A percentile compares a stretch with the other conserved stretches of the same genome.
These are phyloP conservation scores for Scedosporium boydii DNA, from an alignment of 2,329 filamentous ascomycete genomes.

Conservation along the genomic window DNA sequence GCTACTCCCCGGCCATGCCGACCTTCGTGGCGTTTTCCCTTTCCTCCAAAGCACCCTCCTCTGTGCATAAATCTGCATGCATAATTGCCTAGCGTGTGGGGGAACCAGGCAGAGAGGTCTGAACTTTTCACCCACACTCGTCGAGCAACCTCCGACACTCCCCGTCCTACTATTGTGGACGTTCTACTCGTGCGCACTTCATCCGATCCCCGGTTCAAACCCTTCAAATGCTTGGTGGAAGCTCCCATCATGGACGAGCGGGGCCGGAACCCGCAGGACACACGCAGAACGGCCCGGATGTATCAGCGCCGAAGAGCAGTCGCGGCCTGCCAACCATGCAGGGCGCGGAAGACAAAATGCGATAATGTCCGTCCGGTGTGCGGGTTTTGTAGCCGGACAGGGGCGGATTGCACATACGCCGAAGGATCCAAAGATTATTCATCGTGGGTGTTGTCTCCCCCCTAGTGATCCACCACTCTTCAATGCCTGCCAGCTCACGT, in stretches of 20 bases:
- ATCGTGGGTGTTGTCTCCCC: not conserved
- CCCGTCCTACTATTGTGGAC: no score
- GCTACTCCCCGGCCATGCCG: no score
- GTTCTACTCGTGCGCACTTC: no score
- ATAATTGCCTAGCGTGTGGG: no score
- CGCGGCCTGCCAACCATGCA: not conserved
- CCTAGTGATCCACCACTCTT: not conserved
- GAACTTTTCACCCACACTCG: no score
- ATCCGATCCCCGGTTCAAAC: no score
- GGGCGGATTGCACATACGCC: not conserved
- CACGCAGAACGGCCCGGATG: not conserved
- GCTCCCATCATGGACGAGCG: not conserved
- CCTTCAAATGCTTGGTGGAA: no score
- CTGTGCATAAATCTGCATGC: no score
- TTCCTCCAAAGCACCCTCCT: no score
- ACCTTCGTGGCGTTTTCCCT: no score
- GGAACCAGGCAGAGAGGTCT: no score
- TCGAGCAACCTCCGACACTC: no score
- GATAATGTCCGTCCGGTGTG: conserved; percentile 2
- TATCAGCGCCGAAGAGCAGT: conserved; percentile 1
- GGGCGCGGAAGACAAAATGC: conserved; percentile 3
- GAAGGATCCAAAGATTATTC: conserved; percentile 10
- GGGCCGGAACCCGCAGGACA: not conserved
- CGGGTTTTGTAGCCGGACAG: not conserved
- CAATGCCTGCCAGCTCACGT: not conserved